These are phyloP conservation scores for Penicillium pulvis DNA, from an alignment of 495 filamentous ascomycete species.

Conservation along the genomic window DNA sequence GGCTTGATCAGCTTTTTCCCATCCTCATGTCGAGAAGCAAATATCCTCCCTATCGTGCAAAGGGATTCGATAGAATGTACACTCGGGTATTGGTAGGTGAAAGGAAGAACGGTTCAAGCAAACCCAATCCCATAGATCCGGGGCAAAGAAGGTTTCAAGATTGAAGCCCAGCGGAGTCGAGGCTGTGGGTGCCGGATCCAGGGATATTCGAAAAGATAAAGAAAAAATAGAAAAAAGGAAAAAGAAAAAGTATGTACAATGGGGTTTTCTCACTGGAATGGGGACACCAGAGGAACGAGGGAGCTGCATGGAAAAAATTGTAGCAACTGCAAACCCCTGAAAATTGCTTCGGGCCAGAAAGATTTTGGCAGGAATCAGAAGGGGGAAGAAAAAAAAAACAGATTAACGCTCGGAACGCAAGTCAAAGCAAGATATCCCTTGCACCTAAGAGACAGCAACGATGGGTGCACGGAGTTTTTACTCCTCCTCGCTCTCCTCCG, in stretches of 20 bases:
- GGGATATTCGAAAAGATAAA: conserved; percentile 13
- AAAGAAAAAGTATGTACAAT: conserved; percentile 18
- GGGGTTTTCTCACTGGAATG: background rate
- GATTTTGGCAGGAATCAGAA: background rate
- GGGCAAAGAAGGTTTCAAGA: conserved; percentile 2
- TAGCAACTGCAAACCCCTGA: conserved; percentile 1
- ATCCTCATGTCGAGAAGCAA: conserved; percentile 15
- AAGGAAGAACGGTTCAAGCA: conserved; percentile 15
- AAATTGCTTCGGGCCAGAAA: background rate
- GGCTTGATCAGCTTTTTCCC: conserved; percentile 19
- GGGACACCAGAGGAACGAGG: background rate
- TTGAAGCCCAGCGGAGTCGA: conserved; percentile 5
- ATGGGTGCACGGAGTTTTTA: conserved; percentile 25
- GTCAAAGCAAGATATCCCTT: conserved; percentile 19
- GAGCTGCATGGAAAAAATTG: conserved; percentile 2
- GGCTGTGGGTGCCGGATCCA: conserved; percentile 10
- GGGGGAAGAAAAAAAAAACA: conserved; percentile 10
- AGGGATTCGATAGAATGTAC: background rate
- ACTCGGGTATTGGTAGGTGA: background rate
- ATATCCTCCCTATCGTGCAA: background rate
- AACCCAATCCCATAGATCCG: conserved; percentile 14
- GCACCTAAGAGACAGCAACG: conserved; percentile 2
- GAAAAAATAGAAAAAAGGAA: background rate
- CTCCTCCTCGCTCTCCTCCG: conserved; percentile 59
- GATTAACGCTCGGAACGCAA: conserved; percentile 33